Conservation (phyloP, 2,329 filamentous ascomycete genomes). For the Clonostachys chloroleuca region DNA sequence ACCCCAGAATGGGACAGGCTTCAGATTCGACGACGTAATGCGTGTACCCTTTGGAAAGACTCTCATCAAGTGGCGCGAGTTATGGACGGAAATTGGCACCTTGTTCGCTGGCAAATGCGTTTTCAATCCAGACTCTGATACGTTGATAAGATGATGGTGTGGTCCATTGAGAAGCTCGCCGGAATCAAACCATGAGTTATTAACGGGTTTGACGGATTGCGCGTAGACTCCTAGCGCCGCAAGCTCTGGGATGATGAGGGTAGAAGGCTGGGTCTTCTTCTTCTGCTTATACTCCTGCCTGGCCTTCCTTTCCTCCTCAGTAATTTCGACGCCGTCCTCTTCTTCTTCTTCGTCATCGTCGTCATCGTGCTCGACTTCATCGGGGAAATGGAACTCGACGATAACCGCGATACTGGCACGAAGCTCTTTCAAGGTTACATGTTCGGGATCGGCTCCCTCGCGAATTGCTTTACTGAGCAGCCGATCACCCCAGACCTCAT, state of each 20-base stretch:
- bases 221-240: slow-evolving; percentile 64
- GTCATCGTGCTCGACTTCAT: slow-evolving; percentile 32
- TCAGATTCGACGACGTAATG: slow-evolving; percentile 61
- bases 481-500: slow-evolving; percentile 55
- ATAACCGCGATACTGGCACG: slow-evolving; percentile 62
- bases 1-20: slow-evolving; percentile 60
- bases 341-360: slow-evolving; percentile 29
- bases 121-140: slow-evolving; percentile 58
- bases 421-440: slow-evolving; percentile 54
- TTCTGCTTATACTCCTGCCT: slow-evolving; percentile 49
- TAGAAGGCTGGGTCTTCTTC: slow-evolving; percentile 27
- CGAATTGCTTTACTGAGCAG: slow-evolving; percentile 54
- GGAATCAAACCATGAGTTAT: slow-evolving; percentile 61
- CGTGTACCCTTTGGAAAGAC: slow-evolving; percentile 67
- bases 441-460: slow-evolving; percentile 49
- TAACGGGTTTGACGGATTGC: slow-evolving; percentile 62
- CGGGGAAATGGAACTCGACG: slow-evolving; percentile 60
- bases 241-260: slow-evolving; percentile 58
- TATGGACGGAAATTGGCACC: slow-evolving; percentile 51
- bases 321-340: slow-evolving; percentile 20
- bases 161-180: slow-evolving; percentile 47
- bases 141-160: slow-evolving; percentile 64
- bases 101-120: slow-evolving; percentile 41
- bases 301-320: slow-evolving; percentile 36
- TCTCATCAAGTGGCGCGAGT: slow-evolving; percentile 63